Percentiles rank a stretch among this genome's conserved stretches.
Conservation (phyloP, 2,329 filamentous ascomycete species). For the Fusarium guadeloupense region DNA sequence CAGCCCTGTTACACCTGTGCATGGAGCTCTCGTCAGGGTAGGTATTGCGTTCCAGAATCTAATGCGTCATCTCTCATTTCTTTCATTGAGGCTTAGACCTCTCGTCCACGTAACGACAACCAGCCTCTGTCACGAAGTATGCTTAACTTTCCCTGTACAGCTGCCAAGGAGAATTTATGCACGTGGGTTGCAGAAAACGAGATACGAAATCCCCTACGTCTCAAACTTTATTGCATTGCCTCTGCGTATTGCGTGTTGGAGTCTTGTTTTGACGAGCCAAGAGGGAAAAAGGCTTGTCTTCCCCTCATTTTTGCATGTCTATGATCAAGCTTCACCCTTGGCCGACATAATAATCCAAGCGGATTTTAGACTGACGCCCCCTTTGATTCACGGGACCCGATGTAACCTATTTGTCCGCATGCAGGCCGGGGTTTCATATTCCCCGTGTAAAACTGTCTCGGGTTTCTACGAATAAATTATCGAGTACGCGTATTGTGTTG, state of each 20-base stretch:
- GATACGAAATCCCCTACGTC: conserved; percentile 38
- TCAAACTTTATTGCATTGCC: conserved; percentile 14
- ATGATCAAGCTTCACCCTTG: conserved; percentile 13
- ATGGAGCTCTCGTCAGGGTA: neutral
- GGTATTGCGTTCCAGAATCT: neutral
- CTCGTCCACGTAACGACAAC: conserved; percentile 20
- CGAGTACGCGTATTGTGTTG: conserved; percentile 23
- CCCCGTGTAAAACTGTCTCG: conserved; percentile 7
- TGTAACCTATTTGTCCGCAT: conserved; percentile 12
- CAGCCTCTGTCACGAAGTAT: too few relatives aligned
- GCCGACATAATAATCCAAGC: conserved; percentile 30
- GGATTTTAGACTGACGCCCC: conserved; percentile 24
- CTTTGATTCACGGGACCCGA: conserved; percentile 24
- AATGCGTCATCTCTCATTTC: conserved; percentile 22
- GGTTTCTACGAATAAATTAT: neutral
- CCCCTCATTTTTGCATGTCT: neutral
- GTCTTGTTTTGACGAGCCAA: neutral
- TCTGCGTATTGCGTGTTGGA: neutral
- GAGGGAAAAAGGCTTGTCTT: conserved; percentile 5
- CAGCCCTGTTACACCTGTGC: neutral
- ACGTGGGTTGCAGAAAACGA: conserved; percentile 38
- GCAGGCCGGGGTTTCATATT: conserved; percentile 19
- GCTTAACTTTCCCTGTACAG: conserved; percentile 4
- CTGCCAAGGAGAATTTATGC: conserved; percentile 4
- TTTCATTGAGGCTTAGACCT: conserved; percentile 24